A percentile compares a stretch with the other conserved stretches of the same genome.
These are phyloP conservation scores for Choiromyces venosus DNA, from an alignment of 495 filamentous ascomycete species.

Conservation along the genomic window DNA sequence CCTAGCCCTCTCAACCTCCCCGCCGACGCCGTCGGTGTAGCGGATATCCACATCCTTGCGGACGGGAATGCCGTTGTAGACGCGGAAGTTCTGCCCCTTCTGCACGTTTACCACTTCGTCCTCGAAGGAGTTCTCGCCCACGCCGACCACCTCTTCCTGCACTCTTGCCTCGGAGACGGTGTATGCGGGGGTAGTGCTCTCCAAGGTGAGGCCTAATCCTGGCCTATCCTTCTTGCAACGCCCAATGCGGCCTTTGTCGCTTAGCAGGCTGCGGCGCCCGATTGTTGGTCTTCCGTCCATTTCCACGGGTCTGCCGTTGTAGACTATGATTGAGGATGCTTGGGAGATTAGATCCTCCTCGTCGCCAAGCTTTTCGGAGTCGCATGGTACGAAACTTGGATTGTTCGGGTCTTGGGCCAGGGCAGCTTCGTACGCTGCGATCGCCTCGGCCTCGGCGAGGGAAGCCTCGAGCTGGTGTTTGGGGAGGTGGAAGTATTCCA, in stretches of 20 bases:
- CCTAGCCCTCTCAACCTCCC: neutral
- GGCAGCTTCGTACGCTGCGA: constrained; percentile 22
- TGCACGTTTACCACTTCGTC: constrained; percentile 24
- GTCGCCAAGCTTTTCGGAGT: neutral
- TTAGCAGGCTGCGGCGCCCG: neutral
- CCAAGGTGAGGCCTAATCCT: neutral
- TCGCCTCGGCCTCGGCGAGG: constrained; percentile 23
- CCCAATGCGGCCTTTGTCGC: neutral
- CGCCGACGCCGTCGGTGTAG: neutral
- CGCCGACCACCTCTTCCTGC: constrained; percentile 16
- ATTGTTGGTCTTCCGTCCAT: constrained; percentile 22
- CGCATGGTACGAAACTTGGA: neutral
- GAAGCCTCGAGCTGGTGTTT: constrained; percentile 28
- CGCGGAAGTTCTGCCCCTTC: constrained; percentile 23
- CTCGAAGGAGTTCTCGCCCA: constrained; percentile 5
- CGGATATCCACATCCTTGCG: neutral
- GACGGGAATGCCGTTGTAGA: constrained; percentile 24
- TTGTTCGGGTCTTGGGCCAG: constrained; percentile 2
- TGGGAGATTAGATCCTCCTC: constrained; percentile 18
- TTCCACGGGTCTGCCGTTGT: constrained; percentile 27
- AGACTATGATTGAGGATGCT: constrained; percentile 26
- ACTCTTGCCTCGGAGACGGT: constrained; percentile 13
- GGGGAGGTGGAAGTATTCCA: constrained; percentile 29
- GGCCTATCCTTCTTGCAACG: neutral
- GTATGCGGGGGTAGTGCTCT: constrained; percentile 12